Evolutionary conservation across 768 basidiomycete species (phyloP).

Genomic region (Royoungia palumana): DNA sequence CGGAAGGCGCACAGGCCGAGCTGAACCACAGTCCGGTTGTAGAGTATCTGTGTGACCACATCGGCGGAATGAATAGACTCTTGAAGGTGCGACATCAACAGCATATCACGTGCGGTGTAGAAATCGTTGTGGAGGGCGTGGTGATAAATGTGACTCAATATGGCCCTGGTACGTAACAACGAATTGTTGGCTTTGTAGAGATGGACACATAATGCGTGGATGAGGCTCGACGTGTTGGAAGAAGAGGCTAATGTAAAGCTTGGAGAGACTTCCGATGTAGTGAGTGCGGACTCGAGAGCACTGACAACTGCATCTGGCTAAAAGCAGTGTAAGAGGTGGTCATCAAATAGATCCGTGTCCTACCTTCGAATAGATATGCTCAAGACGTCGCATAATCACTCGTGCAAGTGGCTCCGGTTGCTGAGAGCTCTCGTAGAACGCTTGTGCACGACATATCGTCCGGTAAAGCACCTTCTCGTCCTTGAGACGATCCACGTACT

Average conservation of each 20-base stretch:
- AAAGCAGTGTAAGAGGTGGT: slow-evolving; percentile 8
- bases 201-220: slow-evolving; percentile 85
- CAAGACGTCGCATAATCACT: slow-evolving; percentile 91
- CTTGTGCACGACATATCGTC: slow-evolving; percentile 90
- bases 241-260: slow-evolving; percentile 55
- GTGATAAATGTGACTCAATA: slow-evolving; percentile 97
- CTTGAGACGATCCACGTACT: slow-evolving; percentile 95
- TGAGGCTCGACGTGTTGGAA: slow-evolving; percentile 65
- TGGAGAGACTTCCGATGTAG: slow-evolving; percentile 57
- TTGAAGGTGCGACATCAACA: slow-evolving; percentile 98
- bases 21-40: slow-evolving; percentile 97
- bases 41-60: slow-evolving; percentile 94
- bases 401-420: slow-evolving; percentile 79
- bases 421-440: slow-evolving; percentile 80
- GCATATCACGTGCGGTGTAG: slow-evolving; percentile 95
- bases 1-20: slow-evolving; percentile 97
- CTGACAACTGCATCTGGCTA: slow-evolving; percentile 92
- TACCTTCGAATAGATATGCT: slow-evolving; percentile 98
- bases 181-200: slow-evolving; percentile 92
- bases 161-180: slow-evolving; percentile 90
- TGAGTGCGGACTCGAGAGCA: slow-evolving; percentile 76
- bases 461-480: slow-evolving; percentile 94
- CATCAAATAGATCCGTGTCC: background rate
- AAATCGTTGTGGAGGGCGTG: slow-evolving; percentile 96
- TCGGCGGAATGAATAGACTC: slow-evolving; percentile 96